Evolutionary conservation across 495 filamentous ascomycete genomes (phyloP).

Genomic region (Cenococcum geophilum): DNA sequence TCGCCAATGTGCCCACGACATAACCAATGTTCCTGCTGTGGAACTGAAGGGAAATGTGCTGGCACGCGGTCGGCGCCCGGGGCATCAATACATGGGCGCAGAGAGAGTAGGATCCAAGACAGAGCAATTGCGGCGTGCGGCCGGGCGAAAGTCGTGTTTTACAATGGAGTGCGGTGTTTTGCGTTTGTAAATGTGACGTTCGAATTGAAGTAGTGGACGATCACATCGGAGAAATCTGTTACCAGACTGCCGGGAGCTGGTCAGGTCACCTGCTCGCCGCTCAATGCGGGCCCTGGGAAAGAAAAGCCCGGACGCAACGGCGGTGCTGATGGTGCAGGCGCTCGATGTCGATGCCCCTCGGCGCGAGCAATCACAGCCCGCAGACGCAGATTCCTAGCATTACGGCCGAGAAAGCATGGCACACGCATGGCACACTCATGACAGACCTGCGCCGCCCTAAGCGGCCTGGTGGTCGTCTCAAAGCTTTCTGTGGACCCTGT

Average conservation of each 20-base stretch:
- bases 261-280: constrained; percentile 17
- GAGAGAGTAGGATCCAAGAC: too few species aligned
- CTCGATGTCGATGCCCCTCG: not conserved
- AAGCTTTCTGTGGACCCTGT: constrained; percentile 22
- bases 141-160: not conserved
- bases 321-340: not conserved
- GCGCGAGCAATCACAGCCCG: not conserved
- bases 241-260: constrained; percentile 15
- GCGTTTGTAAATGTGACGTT: constrained; percentile 13
- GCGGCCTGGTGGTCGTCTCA: constrained; percentile 22
- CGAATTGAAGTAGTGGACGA: constrained; percentile 8
- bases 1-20: too few species aligned
- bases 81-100: too few species aligned
- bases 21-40: too few species aligned
- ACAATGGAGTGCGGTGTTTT: not conserved
- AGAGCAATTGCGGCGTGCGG: not conserved
- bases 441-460: too few species aligned
- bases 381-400: not conserved
- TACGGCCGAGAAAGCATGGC: too few species aligned
- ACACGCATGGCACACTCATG: too few species aligned
- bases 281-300: constrained; percentile 11
- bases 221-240: constrained; percentile 22
- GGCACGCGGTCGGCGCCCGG: too few species aligned
- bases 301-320: not conserved
- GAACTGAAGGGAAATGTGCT: too few species aligned